Conservation (phyloP, 768 basidiomycete genomes). For the Pisolithus microcarpus region DNA sequence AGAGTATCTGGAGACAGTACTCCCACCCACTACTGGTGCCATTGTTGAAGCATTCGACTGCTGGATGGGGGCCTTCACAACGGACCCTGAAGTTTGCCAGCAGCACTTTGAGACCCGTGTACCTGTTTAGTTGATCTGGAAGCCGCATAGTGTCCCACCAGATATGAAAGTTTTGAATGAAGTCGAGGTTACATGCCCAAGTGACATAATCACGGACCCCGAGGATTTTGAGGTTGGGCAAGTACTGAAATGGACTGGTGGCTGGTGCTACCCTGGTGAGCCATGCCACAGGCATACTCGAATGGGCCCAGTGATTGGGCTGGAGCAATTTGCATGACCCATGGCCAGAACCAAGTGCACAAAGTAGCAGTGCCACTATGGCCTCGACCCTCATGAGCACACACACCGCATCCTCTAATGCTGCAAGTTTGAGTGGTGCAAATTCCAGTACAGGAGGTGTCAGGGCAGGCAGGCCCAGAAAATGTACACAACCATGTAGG, state of each 20-base stretch:
- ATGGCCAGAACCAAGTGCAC: too few species aligned
- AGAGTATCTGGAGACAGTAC: not conserved
- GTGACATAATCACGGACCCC: not conserved
- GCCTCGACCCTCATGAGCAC: too few species aligned
- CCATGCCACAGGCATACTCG: not conserved
- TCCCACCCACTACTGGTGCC: not conserved
- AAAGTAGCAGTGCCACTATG: too few species aligned
- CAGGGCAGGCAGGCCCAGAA: not conserved
- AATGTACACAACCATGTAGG: not conserved
- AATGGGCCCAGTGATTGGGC: not conserved
- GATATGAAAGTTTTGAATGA: not conserved
- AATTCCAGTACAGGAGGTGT: not conserved
- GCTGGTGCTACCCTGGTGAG: not conserved
- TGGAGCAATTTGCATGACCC: not conserved
- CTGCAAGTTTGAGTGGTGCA: too few species aligned
- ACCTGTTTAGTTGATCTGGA: not conserved
- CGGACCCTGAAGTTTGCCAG: not conserved
- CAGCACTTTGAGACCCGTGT: not conserved
- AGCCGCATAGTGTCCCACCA: not conserved
- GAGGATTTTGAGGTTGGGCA: not conserved
- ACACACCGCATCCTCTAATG: too few species aligned
- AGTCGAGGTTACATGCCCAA: not conserved
- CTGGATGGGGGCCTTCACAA: not conserved
- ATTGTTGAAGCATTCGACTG: not conserved
- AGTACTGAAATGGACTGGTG: not conserved